Evolutionary conservation across 2,329 filamentous ascomycete genomes (phyloP).

Genomic region (Cladosporium austrohemisphaericum): DNA sequence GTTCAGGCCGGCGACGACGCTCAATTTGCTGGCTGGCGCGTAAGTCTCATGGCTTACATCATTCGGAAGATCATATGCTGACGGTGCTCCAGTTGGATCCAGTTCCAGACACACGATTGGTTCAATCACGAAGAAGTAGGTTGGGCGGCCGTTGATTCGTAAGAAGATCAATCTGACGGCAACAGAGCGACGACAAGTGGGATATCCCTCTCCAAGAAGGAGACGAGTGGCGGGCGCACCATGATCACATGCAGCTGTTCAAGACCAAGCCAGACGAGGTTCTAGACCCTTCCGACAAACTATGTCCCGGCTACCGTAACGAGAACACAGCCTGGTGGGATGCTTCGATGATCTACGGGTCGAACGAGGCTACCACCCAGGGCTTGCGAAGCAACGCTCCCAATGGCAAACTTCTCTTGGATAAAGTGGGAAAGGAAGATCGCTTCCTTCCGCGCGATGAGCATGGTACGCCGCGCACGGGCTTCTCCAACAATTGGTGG

Average conservation of each 20-base stretch:
- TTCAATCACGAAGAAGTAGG: conserved; percentile 22
- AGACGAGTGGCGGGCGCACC: conserved; percentile 23
- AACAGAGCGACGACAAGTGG: conserved; percentile 16
- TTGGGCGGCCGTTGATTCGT: no score
- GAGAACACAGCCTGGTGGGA: conserved; percentile 47
- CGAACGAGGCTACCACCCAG: conserved; percentile 36
- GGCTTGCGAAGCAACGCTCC: conserved; percentile 34
- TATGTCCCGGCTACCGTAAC: conserved; percentile 43
- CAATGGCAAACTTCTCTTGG: conserved; percentile 41
- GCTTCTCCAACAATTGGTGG: conserved; percentile 48
- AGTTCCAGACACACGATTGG: conserved; percentile 48
- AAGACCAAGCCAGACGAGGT: conserved; percentile 35
- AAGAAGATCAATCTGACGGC: conserved; percentile 7
- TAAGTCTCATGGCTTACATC: no score
- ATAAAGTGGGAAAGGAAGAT: conserved; percentile 29
- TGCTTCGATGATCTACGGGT: conserved; percentile 47
- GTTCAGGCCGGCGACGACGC: conserved; percentile 44
- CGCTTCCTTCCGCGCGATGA: conserved; percentile 40
- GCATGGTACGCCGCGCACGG: conserved; percentile 39
- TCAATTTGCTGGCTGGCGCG: conserved; percentile 47
- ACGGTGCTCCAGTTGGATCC: no score
- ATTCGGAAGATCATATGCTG: no score
- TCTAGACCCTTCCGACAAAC: conserved; percentile 36
- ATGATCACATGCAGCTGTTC: conserved; percentile 38
- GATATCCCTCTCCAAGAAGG: conserved; percentile 16